Conservation (phyloP, 2,329 filamentous ascomycete genomes). For the Colletotrichum spaethianum region DNA sequence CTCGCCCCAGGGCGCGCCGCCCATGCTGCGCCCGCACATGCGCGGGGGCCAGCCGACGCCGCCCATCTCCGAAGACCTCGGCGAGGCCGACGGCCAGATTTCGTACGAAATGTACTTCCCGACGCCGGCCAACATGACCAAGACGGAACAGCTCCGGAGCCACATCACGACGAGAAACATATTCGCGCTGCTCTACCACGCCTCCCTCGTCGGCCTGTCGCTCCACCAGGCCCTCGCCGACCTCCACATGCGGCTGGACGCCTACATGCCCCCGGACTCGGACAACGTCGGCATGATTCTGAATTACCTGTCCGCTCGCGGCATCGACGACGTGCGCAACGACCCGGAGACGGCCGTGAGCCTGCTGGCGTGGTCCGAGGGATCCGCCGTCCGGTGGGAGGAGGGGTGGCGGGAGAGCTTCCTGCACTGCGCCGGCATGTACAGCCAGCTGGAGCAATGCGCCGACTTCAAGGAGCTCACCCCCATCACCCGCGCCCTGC, state of each 20-base stretch:
- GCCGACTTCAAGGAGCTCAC: conserved; percentile 72
- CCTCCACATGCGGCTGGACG: conserved; percentile 71
- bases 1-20: conserved; percentile 59
- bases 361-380: conserved; percentile 76
- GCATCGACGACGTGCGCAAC: conserved; percentile 75
- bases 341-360: conserved; percentile 72
- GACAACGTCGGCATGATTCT: conserved; percentile 73
- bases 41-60: conserved; percentile 56
- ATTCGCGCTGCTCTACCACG: conserved; percentile 75
- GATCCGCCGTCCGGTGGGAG: conserved; percentile 72
- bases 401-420: conserved; percentile 79
- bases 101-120: conserved; percentile 76
- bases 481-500: conserved; percentile 72
- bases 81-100: conserved; percentile 67
- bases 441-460: conserved; percentile 63
- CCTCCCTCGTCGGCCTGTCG: conserved; percentile 75
- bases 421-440: conserved; percentile 77
- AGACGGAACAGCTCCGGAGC: conserved; percentile 66
- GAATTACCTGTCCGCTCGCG: conserved; percentile 71
- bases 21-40: conserved; percentile 53
- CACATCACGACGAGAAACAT: conserved; percentile 79
- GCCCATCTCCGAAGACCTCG: conserved; percentile 61
- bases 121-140: conserved; percentile 64
- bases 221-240: conserved; percentile 75
- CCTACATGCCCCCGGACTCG: conserved; percentile 68